These are phyloP conservation scores for Prototheca cutis DNA, from an alignment of 163 green algal species.

Conservation along the genomic window DNA sequence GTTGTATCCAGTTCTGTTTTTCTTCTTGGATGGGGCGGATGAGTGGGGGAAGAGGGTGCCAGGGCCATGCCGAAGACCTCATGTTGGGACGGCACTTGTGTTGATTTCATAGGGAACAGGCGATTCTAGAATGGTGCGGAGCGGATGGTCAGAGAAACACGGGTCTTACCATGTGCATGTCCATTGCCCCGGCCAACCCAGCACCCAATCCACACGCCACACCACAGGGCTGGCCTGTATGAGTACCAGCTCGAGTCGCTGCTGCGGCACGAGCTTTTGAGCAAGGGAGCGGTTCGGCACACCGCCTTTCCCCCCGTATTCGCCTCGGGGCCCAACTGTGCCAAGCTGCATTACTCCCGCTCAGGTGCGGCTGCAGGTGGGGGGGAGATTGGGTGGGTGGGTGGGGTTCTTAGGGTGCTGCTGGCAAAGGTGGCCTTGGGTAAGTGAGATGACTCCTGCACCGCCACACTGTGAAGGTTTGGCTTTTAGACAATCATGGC, in stretches of 20 bases:
- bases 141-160: background rate
- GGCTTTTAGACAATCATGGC: no score
- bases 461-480: no score
- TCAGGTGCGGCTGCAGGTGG: constrained; percentile 72
- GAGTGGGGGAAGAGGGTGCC: no score
- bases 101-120: no score
- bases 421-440: no score
- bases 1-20: background rate
- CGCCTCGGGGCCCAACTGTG: constrained; percentile 62
- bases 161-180: background rate
- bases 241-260: constrained; percentile 78
- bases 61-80: no score
- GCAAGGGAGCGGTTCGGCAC: constrained; percentile 41
- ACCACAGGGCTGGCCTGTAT: constrained; percentile 55
- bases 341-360: constrained; percentile 86
- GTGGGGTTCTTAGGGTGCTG: no score
- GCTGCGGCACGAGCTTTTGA: constrained; percentile 66
- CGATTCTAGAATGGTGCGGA: background rate
- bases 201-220: no score
- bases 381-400: no score
- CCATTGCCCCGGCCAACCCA: background rate
- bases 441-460: no score
- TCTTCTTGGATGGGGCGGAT: background rate
- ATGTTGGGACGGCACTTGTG: no score
- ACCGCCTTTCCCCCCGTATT: constrained; percentile 75